These are phyloP conservation scores for Raffaelea ambrosiae DNA, from an alignment of 2,329 filamentous ascomycete genomes.

Conservation along the genomic window DNA sequence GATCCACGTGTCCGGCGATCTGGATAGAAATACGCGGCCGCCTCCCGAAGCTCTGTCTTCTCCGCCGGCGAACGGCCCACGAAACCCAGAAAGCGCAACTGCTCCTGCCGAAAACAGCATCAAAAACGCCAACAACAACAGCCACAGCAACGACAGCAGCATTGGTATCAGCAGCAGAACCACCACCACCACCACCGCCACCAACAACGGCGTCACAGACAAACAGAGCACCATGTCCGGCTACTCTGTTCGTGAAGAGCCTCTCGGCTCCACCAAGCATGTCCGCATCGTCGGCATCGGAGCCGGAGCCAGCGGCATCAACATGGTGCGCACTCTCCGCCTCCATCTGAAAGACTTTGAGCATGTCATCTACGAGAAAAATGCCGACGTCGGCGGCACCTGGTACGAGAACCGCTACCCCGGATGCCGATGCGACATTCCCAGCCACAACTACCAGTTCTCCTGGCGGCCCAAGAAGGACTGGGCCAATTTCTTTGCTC, in stretches of 20 bases:
- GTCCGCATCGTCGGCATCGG: constrained; percentile 36
- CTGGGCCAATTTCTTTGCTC: constrained; percentile 50
- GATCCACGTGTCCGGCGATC: not conserved
- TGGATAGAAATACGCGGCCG: not conserved
- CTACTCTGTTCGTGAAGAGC: constrained; percentile 11
- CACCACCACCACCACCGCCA: not conserved
- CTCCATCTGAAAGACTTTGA: constrained; percentile 32
- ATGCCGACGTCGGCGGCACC: constrained; percentile 44
- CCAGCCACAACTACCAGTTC: constrained; percentile 55
- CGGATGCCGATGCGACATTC: constrained; percentile 47
- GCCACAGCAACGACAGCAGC: not conserved
- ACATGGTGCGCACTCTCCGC: constrained; percentile 35
- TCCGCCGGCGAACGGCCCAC: too few relatives aligned
- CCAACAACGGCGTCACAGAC: not conserved
- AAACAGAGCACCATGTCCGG: not conserved
- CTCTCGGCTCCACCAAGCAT: constrained; percentile 21
- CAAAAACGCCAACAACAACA: not conserved
- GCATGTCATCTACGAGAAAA: constrained; percentile 47
- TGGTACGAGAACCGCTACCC: constrained; percentile 54
- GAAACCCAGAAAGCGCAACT: too few relatives aligned
- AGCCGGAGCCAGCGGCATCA: constrained; percentile 35
- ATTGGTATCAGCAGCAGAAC: not conserved
- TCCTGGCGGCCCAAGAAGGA: constrained; percentile 50
- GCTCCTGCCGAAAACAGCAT: too few relatives aligned
- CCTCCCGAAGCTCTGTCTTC: not conserved